Evolutionary conservation across 805 yeast species (phyloP).

Genomic region (Yamadazyma akitaensis): DNA sequence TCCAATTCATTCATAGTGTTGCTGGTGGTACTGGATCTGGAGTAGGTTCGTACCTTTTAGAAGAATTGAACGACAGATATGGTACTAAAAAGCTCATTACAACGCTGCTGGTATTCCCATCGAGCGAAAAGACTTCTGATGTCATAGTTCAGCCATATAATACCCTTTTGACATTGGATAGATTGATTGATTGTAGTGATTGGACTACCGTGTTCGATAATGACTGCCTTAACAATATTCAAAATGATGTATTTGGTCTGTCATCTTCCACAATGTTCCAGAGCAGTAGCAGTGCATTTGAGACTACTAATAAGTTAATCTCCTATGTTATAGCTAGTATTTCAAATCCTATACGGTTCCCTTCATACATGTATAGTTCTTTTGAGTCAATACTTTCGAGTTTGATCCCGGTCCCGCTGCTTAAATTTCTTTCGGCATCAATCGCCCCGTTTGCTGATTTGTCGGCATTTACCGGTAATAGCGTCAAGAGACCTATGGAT

Average conservation of each 20-base stretch:
- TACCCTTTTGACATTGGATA: slow-evolving; percentile 72
- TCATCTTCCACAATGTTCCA: slow-evolving; percentile 4
- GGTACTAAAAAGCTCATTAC: slow-evolving; percentile 74
- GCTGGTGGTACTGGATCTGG: slow-evolving; percentile 99
- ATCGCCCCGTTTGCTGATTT: slow-evolving; percentile 47
- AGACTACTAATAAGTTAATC: slow-evolving; percentile 80
- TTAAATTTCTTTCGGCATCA: slow-evolving; percentile 45
- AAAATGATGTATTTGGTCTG: slow-evolving; percentile 42
- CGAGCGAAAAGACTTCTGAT: slow-evolving; percentile 73
- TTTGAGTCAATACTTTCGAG: slow-evolving; percentile 77
- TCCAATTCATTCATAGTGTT: slow-evolving; percentile 87
- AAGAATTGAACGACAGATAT: slow-evolving; percentile 74
- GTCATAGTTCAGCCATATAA: slow-evolving; percentile 99
- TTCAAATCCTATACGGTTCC: slow-evolving; percentile 86
- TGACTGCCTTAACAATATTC: slow-evolving; percentile 72
- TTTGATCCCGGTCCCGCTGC: slow-evolving; percentile 79
- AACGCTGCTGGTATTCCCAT: slow-evolving; percentile 85
- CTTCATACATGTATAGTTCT: slow-evolving; percentile 87
- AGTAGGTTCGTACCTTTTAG: slow-evolving; percentile 78
- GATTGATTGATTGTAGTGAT: slow-evolving; percentile 83
- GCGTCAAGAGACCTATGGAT: slow-evolving; percentile 36
- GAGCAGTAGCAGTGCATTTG: slow-evolving; percentile 54
- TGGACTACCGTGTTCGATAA: slow-evolving; percentile 89
- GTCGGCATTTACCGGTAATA: slow-evolving; percentile 31
- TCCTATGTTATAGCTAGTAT: slow-evolving; percentile 80